Conservation (phyloP, 2,329 filamentous ascomycete genomes). For the Sporothrix sp. region DNA sequence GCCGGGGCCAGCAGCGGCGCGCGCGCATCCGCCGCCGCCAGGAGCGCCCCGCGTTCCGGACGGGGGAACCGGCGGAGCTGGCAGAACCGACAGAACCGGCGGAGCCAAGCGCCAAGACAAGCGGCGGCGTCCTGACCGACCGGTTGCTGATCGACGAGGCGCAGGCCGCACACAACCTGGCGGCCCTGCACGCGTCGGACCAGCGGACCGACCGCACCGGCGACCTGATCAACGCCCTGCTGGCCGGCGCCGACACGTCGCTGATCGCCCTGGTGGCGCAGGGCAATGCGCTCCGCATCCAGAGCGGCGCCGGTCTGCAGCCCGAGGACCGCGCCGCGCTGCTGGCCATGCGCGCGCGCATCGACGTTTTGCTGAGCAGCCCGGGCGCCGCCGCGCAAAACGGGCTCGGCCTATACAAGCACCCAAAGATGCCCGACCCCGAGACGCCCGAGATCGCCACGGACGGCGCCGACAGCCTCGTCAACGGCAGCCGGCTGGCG, state of each 20-base stretch:
- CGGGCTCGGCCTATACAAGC: too few relatives aligned
- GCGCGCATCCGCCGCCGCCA: conserved; percentile 10
- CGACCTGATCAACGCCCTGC: conserved; percentile 48
- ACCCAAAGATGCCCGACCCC: neutral
- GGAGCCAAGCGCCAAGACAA: neutral
- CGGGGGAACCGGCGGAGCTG: neutral
- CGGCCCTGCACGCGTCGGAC: neutral
- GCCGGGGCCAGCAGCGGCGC: conserved; percentile 5
- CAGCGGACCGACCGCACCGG: conserved; percentile 23
- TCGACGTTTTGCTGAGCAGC: conserved; percentile 23
- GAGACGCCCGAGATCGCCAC: conserved; percentile 11
- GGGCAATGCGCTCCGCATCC: conserved; percentile 35
- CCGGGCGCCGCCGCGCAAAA: too few relatives aligned
- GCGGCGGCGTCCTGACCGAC: conserved; percentile 20
- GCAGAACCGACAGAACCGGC: neutral
- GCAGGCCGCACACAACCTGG: conserved; percentile 55
- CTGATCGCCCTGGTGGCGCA: conserved; percentile 42
- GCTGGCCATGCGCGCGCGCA: conserved; percentile 34
- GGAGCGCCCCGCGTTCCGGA: neutral
- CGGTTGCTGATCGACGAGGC: conserved; percentile 48
- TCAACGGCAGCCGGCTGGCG: too few relatives aligned
- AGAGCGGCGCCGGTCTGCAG: conserved; percentile 28
- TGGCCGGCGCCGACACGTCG: conserved; percentile 40
- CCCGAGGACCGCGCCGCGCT: conserved; percentile 36
- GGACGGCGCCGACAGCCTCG: neutral